phyloP scores from a whole-genome alignment of 2,329 filamentous ascomycete species.

The Gliomastix tumulicola region DNA sequence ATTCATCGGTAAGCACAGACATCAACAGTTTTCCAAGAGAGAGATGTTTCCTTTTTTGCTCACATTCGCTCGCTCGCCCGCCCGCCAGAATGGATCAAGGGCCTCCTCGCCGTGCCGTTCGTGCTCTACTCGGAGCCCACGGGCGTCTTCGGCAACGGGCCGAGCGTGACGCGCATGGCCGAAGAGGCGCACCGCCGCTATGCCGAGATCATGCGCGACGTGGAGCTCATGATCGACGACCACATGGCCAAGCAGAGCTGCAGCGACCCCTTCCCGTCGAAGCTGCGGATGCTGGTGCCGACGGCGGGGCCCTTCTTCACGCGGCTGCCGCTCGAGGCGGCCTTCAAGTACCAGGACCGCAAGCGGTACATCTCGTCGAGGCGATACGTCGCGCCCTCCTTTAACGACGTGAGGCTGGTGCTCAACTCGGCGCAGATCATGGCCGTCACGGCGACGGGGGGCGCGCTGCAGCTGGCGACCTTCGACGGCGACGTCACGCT shows the following conservation, averaged over 20 bases:
- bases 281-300: conserved; percentile 86
- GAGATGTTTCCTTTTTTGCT: not conserved
- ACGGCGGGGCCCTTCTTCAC: conserved; percentile 94
- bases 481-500: conserved; percentile 98
- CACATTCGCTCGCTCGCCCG: not conserved
- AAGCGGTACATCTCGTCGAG: conserved; percentile 82
- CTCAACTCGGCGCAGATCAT: conserved; percentile 94
- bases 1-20: conserved; percentile 58
- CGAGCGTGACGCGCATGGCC: conserved; percentile 64
- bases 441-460: conserved; percentile 80
- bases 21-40: too few species aligned
- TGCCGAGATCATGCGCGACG: conserved; percentile 89
- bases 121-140: conserved; percentile 94
- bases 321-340: conserved; percentile 74
- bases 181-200: conserved; percentile 80
- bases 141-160: conserved; percentile 68
- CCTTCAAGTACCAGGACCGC: conserved; percentile 84
- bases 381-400: conserved; percentile 90
- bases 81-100: conserved; percentile 85
- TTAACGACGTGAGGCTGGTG: conserved; percentile 91
- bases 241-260: conserved; percentile 72
- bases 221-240: conserved; percentile 85
- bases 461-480: conserved; percentile 76
- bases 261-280: conserved; percentile 65
- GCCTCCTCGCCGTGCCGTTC: conserved; percentile 87